Evolutionary conservation across 257 asterid species (phyloP), one percentile per base, ranked within the genome.

Genomic region (Schizonepeta tenuifolia): DNA sequence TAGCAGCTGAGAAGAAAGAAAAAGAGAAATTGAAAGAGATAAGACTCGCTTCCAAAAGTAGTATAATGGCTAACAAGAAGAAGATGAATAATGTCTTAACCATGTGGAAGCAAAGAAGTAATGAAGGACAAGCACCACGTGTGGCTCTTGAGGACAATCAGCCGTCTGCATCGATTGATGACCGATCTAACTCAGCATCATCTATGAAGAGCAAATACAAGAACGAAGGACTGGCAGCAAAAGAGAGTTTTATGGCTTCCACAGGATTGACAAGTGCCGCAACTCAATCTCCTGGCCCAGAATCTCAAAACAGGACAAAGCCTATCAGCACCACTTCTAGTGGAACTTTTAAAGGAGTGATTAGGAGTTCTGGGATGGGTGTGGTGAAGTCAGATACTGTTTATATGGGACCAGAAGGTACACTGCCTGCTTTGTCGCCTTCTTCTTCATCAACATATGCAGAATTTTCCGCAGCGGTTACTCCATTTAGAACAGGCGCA

Each of bases 61-160:
- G 98, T 78, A 84, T 94, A 68, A 78, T 94, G 77, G 99, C 99
- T 65, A 94, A 83, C 85, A 94, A 94, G 81, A 94, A 91, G 86
- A 94, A 94, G 87, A 94, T 94, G 99, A 91, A 80, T 82, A 94
- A 94, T 79, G 99, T 94, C 70, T 80, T 94, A 70, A 83, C 85
- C 68, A 88, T 91, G 93, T 94, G 99, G 99, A 94, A 94, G 80
- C 99, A 94, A 83, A 86, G 99, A 76, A 94, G 97, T 76, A 86
- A 89, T 24, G 99, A 94, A 83, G 91, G 95, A 44, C 97, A 94
- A 84, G 92, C 96, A 40, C 98, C 96, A 26, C 97, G 96, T 41
- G 86, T 91, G 61, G 86, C 97, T 70, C 91, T 88, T 53, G 95
- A 87, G 63, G 92, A 87, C 62, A 79, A 59, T 73, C 87, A 80